Percentiles rank a stretch among this genome's conserved stretches.
These are phyloP conservation scores for Lepiota venenata DNA, from an alignment of 768 basidiomycete species.

Conservation along the genomic window DNA sequence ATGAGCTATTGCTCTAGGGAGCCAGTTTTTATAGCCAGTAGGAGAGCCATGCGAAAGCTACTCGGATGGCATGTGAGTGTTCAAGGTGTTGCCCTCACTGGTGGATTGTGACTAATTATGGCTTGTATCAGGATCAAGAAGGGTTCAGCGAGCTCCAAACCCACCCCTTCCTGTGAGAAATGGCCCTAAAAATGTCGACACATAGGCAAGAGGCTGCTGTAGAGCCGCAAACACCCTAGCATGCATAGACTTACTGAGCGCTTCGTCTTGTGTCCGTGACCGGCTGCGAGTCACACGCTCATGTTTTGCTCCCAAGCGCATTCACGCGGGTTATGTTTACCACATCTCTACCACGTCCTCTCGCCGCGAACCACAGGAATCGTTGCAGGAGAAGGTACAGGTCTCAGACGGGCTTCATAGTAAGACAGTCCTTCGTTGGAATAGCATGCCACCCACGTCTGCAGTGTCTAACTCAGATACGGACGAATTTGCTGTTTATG, in stretches of 20 bases:
- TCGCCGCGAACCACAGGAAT: background rate
- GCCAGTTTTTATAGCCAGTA: too few species aligned
- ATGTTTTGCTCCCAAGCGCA: too few species aligned
- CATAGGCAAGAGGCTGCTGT: too few species aligned
- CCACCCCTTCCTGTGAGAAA: slow-evolving; percentile 4
- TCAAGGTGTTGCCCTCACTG: background rate
- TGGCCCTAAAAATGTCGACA: too few species aligned
- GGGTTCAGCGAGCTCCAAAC: background rate
- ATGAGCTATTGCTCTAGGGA: too few species aligned
- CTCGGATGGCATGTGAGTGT: background rate
- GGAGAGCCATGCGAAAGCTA: too few species aligned
- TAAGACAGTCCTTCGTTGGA: background rate
- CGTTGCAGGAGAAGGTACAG: background rate
- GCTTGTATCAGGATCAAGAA: background rate
- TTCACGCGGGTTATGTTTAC: too few species aligned
- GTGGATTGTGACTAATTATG: background rate
- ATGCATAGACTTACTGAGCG: too few species aligned
- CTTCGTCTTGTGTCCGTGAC: too few species aligned
- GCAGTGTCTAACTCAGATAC: slow-evolving; percentile 22
- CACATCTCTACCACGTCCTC: too few species aligned
- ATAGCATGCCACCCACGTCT: background rate
- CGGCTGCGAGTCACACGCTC: too few species aligned
- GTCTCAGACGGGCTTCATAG: background rate
- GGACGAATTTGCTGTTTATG: slow-evolving; percentile 38
- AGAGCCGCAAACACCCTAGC: too few species aligned